A percentile compares a stretch with the other conserved stretches of the same genome.
phyloP scores from a whole-genome alignment of 495 filamentous ascomycete species.

The Lasiosphaeria hispida region DNA sequence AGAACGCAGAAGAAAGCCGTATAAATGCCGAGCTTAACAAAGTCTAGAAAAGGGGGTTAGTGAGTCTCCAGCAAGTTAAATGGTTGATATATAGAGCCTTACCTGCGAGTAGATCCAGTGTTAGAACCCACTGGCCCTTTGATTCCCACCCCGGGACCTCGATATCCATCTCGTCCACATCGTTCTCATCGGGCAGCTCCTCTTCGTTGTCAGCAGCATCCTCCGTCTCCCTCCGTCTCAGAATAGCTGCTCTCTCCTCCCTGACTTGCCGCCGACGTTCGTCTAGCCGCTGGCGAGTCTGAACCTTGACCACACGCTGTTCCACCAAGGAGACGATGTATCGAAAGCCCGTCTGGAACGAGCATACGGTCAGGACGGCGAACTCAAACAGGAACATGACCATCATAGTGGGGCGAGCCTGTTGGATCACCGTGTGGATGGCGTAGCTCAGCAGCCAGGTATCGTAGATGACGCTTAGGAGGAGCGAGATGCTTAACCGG shows the following conservation, averaged over 20 bases:
- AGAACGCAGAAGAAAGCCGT: slow-evolving; percentile 89
- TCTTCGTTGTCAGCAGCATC: slow-evolving; percentile 41
- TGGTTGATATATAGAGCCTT: slow-evolving; percentile 20
- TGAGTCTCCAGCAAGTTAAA: not conserved
- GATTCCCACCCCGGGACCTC: slow-evolving; percentile 96
- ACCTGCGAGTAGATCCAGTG: slow-evolving; percentile 82
- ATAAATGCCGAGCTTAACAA: slow-evolving; percentile 86
- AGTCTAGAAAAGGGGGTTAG: slow-evolving; percentile 55
- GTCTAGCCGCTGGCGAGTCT: slow-evolving; percentile 62
- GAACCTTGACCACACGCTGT: slow-evolving; percentile 66
- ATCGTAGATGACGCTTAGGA: slow-evolving; percentile 75
- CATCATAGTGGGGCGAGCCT: slow-evolving; percentile 96
- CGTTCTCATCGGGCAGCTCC: slow-evolving; percentile 64
- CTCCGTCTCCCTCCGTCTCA: slow-evolving; percentile 57
- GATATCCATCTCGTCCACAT: slow-evolving; percentile 87
- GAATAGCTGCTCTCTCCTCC: slow-evolving; percentile 61
- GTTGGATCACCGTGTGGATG: slow-evolving; percentile 74
- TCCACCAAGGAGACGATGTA: slow-evolving; percentile 82
- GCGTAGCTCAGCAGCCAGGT: slow-evolving; percentile 74
- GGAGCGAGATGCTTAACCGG: slow-evolving; percentile 73
- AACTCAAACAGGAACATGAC: slow-evolving; percentile 99
- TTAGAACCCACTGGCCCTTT: slow-evolving; percentile 90
- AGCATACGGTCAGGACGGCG: slow-evolving; percentile 76
- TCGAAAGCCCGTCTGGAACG: slow-evolving; percentile 71
- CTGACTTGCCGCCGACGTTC: slow-evolving; percentile 57